These are phyloP conservation scores for Populus ilicifolia DNA, from an alignment of 345 rosid species.

Conservation along the genomic window DNA sequence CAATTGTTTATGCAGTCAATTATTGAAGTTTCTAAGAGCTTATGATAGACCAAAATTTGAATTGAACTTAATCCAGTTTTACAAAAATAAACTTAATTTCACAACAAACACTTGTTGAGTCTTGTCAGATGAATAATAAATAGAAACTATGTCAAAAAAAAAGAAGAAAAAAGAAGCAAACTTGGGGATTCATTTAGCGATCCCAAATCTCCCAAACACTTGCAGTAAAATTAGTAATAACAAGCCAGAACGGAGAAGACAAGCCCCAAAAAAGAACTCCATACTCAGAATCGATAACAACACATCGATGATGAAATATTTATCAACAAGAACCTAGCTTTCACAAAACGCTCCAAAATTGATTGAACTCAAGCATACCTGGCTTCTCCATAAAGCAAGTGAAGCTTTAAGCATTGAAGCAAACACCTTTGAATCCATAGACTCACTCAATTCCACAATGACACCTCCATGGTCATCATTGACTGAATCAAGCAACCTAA, in stretches of 20 bases:
- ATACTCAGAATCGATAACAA: neutral
- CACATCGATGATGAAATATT: neutral
- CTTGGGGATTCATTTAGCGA: neutral
- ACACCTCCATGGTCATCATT: conserved; percentile 81
- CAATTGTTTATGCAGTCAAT: neutral
- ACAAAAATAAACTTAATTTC: neutral
- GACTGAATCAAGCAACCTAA: conserved; percentile 31
- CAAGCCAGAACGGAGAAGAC: neutral
- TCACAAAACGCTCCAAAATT: neutral
- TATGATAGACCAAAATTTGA: neutral
- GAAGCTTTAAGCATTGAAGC: conserved; percentile 53
- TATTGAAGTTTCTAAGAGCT: neutral
- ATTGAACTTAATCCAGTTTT: neutral
- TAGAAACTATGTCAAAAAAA: neutral
- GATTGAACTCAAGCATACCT: conserved; percentile 38
- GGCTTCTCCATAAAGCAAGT: conserved; percentile 57
- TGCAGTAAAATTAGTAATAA: neutral
- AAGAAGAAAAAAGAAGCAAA: neutral
- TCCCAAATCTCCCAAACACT: neutral
- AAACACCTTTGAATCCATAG: conserved; percentile 54
- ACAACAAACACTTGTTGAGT: neutral
- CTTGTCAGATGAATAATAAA: neutral
- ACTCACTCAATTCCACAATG: conserved; percentile 49
- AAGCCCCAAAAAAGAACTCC: neutral
- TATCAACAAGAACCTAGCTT: neutral